Base-by-base conservation (phyloP, 805 yeast species). In the Danielozyma ontarioensis region DNA sequence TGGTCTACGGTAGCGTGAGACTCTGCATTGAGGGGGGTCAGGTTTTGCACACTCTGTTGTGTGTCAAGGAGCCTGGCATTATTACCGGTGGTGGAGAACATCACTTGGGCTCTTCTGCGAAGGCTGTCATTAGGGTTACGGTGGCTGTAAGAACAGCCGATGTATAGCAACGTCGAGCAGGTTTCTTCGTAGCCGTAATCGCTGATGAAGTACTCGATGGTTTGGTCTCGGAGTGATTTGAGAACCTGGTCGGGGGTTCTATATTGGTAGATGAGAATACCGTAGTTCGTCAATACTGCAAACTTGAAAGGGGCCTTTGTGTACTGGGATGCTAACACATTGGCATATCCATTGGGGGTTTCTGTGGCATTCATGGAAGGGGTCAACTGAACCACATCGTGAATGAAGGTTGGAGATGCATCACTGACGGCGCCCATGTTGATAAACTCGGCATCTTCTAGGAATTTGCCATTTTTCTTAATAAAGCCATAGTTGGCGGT, bases 161-260 rank as follows among this genome's bases (percentile, higher is more conserved):
- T 77, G 43, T 83, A 83, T 32, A 93, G 67, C 8, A 96, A 83
- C 1, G 93, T 80, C 0, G 96, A 81, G 51, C 97, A 90, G 3
- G 95, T 80, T 55, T 94, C 98, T 33, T 84, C 79, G 32, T 80
- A 72, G 4, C 97, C 97, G 54, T 87, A 88, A 34, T 83, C 81
- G 30, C 75, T 73, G 13, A 81, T 76, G 51, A 86, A 86, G 32
- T 80, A 72, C 33, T 78, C 71, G 33, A 85, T 74, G 14, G 83
- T 78, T 25, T 62, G 68, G 25, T 81, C 89, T 31, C 79, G 76
- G 35, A 85, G 62, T 0, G 82, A 63, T 50, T 82, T 83, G 42
- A 90, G 72, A 4, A 87, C 72, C 53, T 81, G 74, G 52, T 82
- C 89, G 5, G 96, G 93, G 3, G 88, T 81, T 54, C 87, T 74